Conservation (phyloP, 169 alveolate species). For the Blepharisma undulans region DNA sequence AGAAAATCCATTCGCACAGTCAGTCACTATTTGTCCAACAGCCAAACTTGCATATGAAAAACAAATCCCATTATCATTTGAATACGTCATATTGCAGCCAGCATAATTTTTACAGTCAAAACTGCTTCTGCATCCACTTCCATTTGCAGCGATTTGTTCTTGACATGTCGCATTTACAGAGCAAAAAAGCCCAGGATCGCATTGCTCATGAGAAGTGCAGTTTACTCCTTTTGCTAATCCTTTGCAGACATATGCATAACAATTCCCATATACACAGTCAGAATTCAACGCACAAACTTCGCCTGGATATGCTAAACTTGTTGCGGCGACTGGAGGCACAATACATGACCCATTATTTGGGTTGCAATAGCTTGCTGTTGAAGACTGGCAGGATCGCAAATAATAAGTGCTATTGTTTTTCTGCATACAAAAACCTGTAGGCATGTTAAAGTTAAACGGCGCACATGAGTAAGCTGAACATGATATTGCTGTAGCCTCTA, state of each 20-base stretch:
- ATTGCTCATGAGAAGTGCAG: slow-evolving; percentile 25
- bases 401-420: not conserved
- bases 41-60: not conserved
- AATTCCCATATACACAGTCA: not conserved
- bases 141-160: not conserved
- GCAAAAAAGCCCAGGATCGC: slow-evolving; percentile 14
- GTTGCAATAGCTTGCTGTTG: not conserved
- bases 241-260: not conserved
- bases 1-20: not conserved
- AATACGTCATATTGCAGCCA: not conserved
- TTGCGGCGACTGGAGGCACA: not conserved
- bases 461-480: not conserved
- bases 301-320: not conserved
- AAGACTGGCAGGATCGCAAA: not conserved
- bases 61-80: not conserved
- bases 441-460: not conserved
- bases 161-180: not conserved
- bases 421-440: not conserved
- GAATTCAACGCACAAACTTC: not conserved
- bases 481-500: not conserved
- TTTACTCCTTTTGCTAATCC: not conserved
- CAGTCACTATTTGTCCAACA: not conserved
- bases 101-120: slow-evolving; percentile 16
- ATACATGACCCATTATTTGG: not conserved
- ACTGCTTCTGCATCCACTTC: not conserved